Conservation (phyloP, 345 rosid species). For the Melastoma malabathricum region DNA sequence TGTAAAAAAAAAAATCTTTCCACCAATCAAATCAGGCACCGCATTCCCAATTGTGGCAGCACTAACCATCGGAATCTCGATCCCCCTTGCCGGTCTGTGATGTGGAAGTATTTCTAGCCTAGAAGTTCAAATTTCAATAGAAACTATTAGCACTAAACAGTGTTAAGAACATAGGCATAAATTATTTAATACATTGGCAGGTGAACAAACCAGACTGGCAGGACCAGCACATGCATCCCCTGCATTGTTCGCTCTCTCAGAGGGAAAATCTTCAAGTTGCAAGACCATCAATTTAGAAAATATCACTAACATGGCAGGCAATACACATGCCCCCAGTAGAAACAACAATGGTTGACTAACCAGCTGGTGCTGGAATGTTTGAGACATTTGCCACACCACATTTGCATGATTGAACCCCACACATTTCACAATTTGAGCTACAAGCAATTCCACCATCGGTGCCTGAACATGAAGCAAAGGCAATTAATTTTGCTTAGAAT, state of each 20-base stretch:
- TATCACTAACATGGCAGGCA: neutral
- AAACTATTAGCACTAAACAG: neutral
- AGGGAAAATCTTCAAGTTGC: conserved; percentile 21
- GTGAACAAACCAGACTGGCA: too few species aligned
- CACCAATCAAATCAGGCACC: conserved; percentile 5
- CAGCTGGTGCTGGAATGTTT: conserved; percentile 21
- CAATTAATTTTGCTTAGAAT: conserved; percentile 17
- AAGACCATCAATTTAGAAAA: conserved; percentile 2
- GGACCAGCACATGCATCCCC: too few species aligned
- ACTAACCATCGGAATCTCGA: conserved; percentile 67
- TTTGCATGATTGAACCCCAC: conserved; percentile 21
- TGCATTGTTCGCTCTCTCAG: conserved; percentile 15
- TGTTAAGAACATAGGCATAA: too few species aligned
- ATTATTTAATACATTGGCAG: too few species aligned
- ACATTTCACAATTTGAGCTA: conserved; percentile 29
- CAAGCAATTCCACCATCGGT: conserved; percentile 13
- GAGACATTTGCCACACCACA: conserved; percentile 25
- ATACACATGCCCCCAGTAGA: neutral
- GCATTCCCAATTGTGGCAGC: conserved; percentile 7
- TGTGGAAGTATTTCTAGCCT: conserved; percentile 23
- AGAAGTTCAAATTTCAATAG: conserved; percentile 8
- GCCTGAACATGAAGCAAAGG: conserved; percentile 17
- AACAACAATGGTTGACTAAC: conserved; percentile 7
- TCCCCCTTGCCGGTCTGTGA: conserved; percentile 44
- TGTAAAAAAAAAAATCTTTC: conserved; percentile 1